Conservation (phyloP, 768 basidiomycete species). For the Termitomyces sp. region DNA sequence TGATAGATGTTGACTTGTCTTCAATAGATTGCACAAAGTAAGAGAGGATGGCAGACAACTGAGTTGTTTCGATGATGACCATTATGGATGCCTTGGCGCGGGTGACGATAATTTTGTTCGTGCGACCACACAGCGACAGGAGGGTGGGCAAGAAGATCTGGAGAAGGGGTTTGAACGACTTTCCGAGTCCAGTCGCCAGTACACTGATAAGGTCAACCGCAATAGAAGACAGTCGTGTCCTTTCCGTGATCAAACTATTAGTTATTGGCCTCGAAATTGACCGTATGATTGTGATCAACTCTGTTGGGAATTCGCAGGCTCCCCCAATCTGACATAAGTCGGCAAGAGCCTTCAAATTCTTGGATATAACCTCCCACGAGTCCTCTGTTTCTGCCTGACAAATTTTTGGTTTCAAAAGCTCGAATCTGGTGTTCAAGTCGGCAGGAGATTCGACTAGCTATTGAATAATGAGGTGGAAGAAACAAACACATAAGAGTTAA, state of each 20-base stretch:
- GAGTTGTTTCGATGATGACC: slow-evolving; percentile 63
- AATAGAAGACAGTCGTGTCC: slow-evolving; percentile 19
- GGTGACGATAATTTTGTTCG: slow-evolving; percentile 75
- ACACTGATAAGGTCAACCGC: slow-evolving; percentile 15
- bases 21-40: slow-evolving; percentile 57
- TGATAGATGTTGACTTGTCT: slow-evolving; percentile 67
- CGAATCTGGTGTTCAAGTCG: slow-evolving; percentile 12
- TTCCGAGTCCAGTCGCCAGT: slow-evolving; percentile 60
- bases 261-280: slow-evolving; percentile 18
- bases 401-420: slow-evolving; percentile 10
- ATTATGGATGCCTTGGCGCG: slow-evolving; percentile 63
- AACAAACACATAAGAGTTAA: background rate
- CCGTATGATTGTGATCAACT: slow-evolving; percentile 16
- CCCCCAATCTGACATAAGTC: slow-evolving; percentile 16
- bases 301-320: slow-evolving; percentile 19
- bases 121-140: slow-evolving; percentile 62
- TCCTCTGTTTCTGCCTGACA: slow-evolving; percentile 21
- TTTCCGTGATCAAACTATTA: slow-evolving; percentile 18
- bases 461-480: background rate
- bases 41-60: slow-evolving; percentile 61
- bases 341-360: slow-evolving; percentile 10
- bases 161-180: slow-evolving; percentile 65
- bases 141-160: slow-evolving; percentile 68
- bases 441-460: slow-evolving; percentile 13
- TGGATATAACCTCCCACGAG: slow-evolving; percentile 19